These are phyloP conservation scores for Candida sp. DNA, from an alignment of 1,139 yeast species.

Conservation along the genomic window DNA sequence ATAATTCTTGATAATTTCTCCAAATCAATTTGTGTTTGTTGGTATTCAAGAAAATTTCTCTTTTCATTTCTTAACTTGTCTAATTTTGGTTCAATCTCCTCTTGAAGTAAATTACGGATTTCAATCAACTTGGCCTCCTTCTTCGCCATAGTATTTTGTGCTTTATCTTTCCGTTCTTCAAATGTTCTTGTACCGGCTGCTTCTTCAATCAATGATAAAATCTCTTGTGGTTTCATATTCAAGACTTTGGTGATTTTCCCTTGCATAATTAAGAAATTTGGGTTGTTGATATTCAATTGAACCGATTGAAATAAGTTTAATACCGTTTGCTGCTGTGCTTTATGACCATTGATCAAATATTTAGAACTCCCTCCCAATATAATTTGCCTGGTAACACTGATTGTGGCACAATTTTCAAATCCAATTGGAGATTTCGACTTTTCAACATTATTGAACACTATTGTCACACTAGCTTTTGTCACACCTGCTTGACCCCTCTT, in stretches of 20 bases:
- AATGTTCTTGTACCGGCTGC: conserved; percentile 98
- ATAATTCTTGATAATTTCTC: conserved; percentile 74
- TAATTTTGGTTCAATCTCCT: conserved; percentile 92
- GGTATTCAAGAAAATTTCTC: conserved; percentile 79
- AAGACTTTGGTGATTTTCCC: conserved; percentile 96
- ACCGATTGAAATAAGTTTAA: conserved; percentile 89
- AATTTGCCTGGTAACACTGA: conserved; percentile 90
- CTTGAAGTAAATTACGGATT: conserved; percentile 66
- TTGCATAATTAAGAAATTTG: conserved; percentile 97
- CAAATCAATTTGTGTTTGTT: conserved; percentile 76
- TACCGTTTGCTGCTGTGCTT: conserved; percentile 95
- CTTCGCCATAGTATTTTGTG: conserved; percentile 86
- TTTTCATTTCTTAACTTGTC: conserved; percentile 80
- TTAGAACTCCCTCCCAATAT: conserved; percentile 91
- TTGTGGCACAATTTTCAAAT: conserved; percentile 73
- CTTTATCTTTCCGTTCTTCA: conserved; percentile 90
- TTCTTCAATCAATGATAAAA: conserved; percentile 88
- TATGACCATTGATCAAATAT: conserved; percentile 91
- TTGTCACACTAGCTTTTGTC: conserved; percentile 94
- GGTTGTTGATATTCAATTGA: conserved; percentile 93
- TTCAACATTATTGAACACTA: conserved; percentile 88
- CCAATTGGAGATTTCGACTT: conserved; percentile 80
- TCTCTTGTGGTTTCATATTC: conserved; percentile 93
- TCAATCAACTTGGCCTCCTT: conserved; percentile 83
- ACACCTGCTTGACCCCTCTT: conserved; percentile 99